Percentiles rank a stretch among this genome's conserved stretches.
phyloP scores from a whole-genome alignment of 306 rosid species.

The Hippophae rhamnoides region DNA sequence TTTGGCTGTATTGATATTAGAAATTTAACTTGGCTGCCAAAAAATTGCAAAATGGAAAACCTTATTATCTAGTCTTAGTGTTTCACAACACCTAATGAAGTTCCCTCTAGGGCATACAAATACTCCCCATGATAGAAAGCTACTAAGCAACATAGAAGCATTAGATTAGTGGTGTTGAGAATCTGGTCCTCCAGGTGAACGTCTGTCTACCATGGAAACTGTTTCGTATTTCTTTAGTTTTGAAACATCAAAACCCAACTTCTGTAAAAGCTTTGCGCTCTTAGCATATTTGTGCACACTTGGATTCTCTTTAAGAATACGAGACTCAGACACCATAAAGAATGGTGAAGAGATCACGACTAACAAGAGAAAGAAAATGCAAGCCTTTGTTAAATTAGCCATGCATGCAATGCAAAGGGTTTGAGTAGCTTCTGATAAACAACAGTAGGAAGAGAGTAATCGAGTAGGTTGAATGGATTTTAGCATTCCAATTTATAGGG shows the following conservation, averaged over 20 bases:
- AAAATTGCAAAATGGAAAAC: too few species aligned
- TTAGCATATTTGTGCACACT: conserved; percentile 11
- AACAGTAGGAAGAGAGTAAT: not conserved
- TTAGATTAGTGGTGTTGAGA: too few species aligned
- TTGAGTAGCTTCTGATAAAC: not conserved
- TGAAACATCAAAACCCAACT: conserved; percentile 12
- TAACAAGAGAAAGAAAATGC: conserved; percentile 1
- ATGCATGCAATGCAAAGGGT: conserved; percentile 7
- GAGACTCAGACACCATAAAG: conserved; percentile 27
- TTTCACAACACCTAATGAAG: too few species aligned
- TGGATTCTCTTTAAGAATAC: conserved; percentile 15
- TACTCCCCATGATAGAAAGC: too few species aligned
- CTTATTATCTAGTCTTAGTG: too few species aligned
- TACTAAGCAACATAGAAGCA: too few species aligned
- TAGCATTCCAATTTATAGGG: conserved; percentile 17
- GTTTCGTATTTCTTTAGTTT: not conserved
- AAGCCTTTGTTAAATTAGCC: conserved; percentile 14
- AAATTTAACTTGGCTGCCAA: too few species aligned
- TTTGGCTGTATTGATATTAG: too few species aligned
- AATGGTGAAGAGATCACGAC: conserved; percentile 18
- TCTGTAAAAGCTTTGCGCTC: conserved; percentile 24
- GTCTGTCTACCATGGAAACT: too few species aligned
- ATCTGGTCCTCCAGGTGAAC: too few species aligned
- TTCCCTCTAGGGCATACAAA: too few species aligned
- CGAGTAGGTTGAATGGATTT: conserved; percentile 5